A percentile compares a stretch with the other conserved stretches of the same genome.
These are phyloP conservation scores for Camelina hispida DNA, from an alignment of 345 rosid genomes.

Conservation along the genomic window DNA sequence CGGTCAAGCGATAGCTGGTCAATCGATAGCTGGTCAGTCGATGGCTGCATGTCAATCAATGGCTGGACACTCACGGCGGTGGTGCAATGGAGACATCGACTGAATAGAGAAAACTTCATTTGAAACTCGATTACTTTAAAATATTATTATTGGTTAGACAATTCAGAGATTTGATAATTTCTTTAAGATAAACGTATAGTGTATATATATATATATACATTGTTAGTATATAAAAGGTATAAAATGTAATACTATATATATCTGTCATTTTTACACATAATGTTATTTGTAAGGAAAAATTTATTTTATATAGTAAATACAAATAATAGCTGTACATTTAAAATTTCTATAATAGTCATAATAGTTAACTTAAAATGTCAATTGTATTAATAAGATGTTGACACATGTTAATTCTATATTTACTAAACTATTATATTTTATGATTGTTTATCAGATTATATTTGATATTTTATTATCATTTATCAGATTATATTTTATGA, in stretches of 20 bases:
- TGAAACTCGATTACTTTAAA: neutral
- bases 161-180: neutral
- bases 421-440: too few species aligned
- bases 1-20: neutral
- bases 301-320: neutral
- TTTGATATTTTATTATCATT: too few species aligned
- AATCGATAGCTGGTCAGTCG: neutral
- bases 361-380: too few species aligned
- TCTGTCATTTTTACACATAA: neutral
- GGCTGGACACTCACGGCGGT: neutral
- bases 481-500: too few species aligned
- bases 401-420: too few species aligned
- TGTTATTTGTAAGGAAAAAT: neutral
- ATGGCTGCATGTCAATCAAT: neutral
- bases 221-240: too few species aligned
- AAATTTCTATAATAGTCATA: too few species aligned
- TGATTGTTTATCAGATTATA: too few species aligned
- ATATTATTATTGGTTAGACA: neutral
- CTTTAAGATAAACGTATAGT: neutral
- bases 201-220: neutral
- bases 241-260: too few species aligned
- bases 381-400: too few species aligned
- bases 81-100: neutral
- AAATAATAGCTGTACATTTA: neutral
- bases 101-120: conserved; percentile 7